Evolutionary conservation across 148 eudicot species (phyloP).

Genomic region (Gaultheria prostrata): DNA sequence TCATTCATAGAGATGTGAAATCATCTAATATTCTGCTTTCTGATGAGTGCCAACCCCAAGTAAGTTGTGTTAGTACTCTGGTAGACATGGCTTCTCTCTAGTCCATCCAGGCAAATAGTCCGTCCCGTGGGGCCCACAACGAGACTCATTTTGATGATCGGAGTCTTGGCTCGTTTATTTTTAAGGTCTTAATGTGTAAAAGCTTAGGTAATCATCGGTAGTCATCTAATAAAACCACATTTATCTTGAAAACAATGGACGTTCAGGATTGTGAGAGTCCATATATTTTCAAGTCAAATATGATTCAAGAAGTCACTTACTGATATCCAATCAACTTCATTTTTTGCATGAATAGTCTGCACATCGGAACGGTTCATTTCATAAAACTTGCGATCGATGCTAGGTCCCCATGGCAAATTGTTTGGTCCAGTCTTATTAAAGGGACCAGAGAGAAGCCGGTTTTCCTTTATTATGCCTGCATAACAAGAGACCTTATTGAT

Average conservation of each 20-base stretch:
- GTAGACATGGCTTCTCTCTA: background rate
- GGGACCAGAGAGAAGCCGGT: background rate
- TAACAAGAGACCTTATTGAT: background rate
- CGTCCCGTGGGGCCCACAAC: no score
- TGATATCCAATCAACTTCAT: background rate
- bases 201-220: background rate
- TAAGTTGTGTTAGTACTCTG: constrained; percentile 13
- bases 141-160: background rate
- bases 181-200: background rate
- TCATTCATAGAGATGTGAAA: constrained; percentile 32
- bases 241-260: background rate
- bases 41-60: constrained; percentile 29
- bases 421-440: background rate
- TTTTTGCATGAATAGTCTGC: background rate
- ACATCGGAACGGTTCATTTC: background rate
- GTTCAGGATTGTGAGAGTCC: background rate
- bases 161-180: background rate
- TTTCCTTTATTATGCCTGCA: background rate
- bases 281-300: background rate
- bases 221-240: background rate
- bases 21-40: constrained; percentile 36
- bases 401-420: background rate
- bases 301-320: background rate
- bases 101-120: background rate
- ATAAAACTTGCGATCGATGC: background rate